Base-by-base conservation (phyloP, 2,329 filamentous ascomycete genomes). In the Ophiocordyceps camponoti-floridani region DNA sequence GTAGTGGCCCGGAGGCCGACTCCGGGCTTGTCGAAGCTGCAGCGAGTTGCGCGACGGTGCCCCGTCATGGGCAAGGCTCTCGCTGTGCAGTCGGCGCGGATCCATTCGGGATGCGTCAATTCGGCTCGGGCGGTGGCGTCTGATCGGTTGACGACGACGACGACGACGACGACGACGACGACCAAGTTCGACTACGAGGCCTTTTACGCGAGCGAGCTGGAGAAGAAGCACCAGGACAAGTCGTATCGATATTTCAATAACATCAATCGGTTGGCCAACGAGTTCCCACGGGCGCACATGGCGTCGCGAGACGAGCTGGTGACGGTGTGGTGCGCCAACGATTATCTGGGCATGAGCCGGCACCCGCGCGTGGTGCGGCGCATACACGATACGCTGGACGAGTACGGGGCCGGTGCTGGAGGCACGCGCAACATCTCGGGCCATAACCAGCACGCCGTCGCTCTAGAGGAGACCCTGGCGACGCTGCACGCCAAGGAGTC, bases 161-260 rank as follows among this genome's bases (percentile, higher is more conserved):
- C n/a, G 4, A n/a, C 35, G 35, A 38, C 35, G 35, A 14, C 35
- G n/a, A 38, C 4, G 35, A 38, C 13, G 35, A n/a, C 16, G 7
- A 16, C 35, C 35, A 84, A 79, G 56, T 98, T 95, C 64, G 75
- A 96, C 63, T 98, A 98, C 58, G 79, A 94, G 56, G 75, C 63
- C 42, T 98, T 95, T 65, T 98, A 96, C 67, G 68, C 80, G 51
- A 69, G 69, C 49, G 89, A 98, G 63, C 67, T 98, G 53, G 86
- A 95, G 55, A 96, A 95, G 76, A 98, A 98, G 70, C 91, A 94
- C 74, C 88, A 94, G 73, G 91, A 98, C 73, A 96, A 95, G 70
- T 95, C 88, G 44, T 98, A 98, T 70, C 85, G 91, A 58, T 96
- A 96, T 70, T 98, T 98, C 72, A 98, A 98, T 74, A 98, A 98